Percentiles rank a stretch among this genome's conserved stretches.
Conservation (phyloP, 2,329 filamentous ascomycete genomes). For the Lizonia empirigonia region DNA sequence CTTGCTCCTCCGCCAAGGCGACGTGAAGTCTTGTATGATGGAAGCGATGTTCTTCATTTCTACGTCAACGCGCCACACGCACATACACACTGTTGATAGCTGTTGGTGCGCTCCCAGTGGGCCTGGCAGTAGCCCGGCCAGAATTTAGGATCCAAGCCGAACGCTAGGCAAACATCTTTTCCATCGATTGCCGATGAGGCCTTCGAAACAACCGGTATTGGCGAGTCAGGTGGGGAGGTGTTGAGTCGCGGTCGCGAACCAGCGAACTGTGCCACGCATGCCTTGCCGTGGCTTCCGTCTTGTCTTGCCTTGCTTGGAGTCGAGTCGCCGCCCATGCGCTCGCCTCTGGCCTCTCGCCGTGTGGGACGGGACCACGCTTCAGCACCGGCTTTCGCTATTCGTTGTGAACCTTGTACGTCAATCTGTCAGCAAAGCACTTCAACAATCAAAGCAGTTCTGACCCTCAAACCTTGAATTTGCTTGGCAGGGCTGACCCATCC, state of each 20-base stretch:
- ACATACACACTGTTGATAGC: not conserved
- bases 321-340: not conserved
- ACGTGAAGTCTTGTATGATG: not conserved
- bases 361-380: not conserved
- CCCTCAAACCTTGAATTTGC: not conserved
- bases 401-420: conserved; percentile 5
- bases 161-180: conserved; percentile 3
- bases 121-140: too few species aligned
- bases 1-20: conserved; percentile 2
- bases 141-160: too few species aligned
- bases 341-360: not conserved
- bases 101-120: too few species aligned
- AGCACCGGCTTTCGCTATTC: not conserved
- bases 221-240: conserved; percentile 4
- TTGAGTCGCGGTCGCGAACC: conserved; percentile 1
- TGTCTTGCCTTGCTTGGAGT: conserved; percentile 6
- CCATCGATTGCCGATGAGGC: conserved; percentile 7
- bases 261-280: conserved; percentile 1
- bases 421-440: conserved; percentile 3
- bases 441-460: not conserved
- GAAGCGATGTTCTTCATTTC: conserved; percentile 3
- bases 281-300: conserved; percentile 7
- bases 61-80: not conserved
- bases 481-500: conserved; percentile 7
- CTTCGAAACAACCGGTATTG: not conserved